phyloP scores from a whole-genome alignment of 2,329 filamentous ascomycete species.

The Pseudogymnoascus sp. region DNA sequence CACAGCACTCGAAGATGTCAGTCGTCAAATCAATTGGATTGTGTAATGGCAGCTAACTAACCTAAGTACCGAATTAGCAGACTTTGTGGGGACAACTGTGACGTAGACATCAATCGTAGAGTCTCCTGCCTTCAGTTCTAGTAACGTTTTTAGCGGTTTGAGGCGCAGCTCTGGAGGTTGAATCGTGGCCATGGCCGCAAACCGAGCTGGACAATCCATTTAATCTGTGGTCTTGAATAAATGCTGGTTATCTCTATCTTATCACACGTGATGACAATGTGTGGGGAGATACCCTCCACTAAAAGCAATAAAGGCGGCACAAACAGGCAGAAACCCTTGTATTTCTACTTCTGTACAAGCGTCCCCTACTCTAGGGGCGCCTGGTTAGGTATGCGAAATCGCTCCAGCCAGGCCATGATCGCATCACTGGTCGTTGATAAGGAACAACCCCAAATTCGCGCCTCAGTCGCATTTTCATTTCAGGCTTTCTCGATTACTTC shows the following conservation, averaged over 20 bases:
- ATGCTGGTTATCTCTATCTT: no score
- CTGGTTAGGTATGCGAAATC: constrained; percentile 4
- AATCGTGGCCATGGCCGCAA: background rate
- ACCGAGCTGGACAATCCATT: background rate
- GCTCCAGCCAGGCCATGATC: constrained; percentile 4
- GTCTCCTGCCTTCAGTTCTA: constrained; percentile 54
- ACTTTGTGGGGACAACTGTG: constrained; percentile 63
- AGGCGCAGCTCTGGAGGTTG: constrained; percentile 26
- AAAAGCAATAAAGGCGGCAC: no score
- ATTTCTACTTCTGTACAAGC: no score
- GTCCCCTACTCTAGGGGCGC: background rate
- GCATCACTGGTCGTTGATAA: constrained; percentile 3
- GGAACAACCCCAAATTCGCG: background rate
- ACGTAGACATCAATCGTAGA: constrained; percentile 57
- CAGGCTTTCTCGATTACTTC: background rate
- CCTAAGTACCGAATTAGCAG: constrained; percentile 66
- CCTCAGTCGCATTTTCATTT: background rate
- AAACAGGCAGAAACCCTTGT: no score
- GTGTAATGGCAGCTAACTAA: constrained; percentile 35
- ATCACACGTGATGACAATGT: no score
- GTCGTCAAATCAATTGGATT: background rate
- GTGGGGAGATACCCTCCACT: no score
- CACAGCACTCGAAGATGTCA: constrained; percentile 39
- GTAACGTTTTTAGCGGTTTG: constrained; percentile 56
- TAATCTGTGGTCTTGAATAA: background rate